These are phyloP conservation scores for Sporothrix dimorphospora DNA, from an alignment of 2,329 filamentous ascomycete genomes.

Conservation along the genomic window DNA sequence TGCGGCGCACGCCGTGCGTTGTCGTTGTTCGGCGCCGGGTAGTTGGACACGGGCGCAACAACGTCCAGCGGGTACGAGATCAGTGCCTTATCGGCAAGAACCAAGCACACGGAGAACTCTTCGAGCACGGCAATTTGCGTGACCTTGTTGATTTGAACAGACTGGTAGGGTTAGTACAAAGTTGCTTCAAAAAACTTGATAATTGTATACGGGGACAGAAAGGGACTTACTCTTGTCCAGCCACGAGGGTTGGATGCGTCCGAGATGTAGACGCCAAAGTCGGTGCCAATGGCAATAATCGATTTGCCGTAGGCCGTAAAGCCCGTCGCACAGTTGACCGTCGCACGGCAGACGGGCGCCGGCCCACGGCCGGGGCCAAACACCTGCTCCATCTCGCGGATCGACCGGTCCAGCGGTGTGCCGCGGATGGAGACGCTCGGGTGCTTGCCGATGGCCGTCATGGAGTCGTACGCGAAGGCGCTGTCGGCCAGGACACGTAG, in stretches of 20 bases:
- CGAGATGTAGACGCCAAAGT: slow-evolving; percentile 89
- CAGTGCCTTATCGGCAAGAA: slow-evolving; percentile 88
- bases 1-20: slow-evolving; percentile 85
- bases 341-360: slow-evolving; percentile 76
- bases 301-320: slow-evolving; percentile 83
- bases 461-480: slow-evolving; percentile 78
- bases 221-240: slow-evolving; percentile 75
- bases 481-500: slow-evolving; percentile 90
- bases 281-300: slow-evolving; percentile 92
- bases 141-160: slow-evolving; percentile 74
- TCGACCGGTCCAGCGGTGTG: slow-evolving; percentile 88
- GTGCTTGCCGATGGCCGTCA: slow-evolving; percentile 62
- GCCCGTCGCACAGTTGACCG: slow-evolving; percentile 89
- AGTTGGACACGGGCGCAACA: slow-evolving; percentile 67
- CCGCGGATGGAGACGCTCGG: slow-evolving; percentile 77
- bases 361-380: slow-evolving; percentile 74
- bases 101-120: slow-evolving; percentile 88
- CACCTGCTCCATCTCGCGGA: slow-evolving; percentile 80
- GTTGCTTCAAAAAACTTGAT: not conserved
- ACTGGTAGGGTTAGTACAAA: slow-evolving; percentile 50
- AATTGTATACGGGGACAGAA: no score
- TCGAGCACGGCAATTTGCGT: slow-evolving; percentile 94
- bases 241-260: slow-evolving; percentile 87
- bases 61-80: slow-evolving; percentile 94
- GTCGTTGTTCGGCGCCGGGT: slow-evolving; percentile 66